Percentiles rank a stretch among this genome's conserved stretches.
Conservation (phyloP, 164 flowering plant species). For the Chloranthus sessilifolius region DNA sequence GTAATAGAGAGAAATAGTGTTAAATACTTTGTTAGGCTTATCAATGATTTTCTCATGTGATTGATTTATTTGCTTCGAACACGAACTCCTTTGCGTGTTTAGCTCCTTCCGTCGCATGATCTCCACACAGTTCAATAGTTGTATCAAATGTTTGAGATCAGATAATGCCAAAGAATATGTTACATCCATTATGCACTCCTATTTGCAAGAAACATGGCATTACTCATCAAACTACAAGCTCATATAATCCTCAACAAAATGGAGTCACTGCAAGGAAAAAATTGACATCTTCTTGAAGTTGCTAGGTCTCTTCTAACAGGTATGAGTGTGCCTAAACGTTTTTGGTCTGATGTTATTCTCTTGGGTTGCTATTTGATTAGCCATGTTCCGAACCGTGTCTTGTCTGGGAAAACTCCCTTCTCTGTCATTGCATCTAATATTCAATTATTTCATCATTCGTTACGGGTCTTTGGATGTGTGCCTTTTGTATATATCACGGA, state of each 20-base stretch:
- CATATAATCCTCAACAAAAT: slow-evolving; percentile 1
- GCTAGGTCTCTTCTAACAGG: neutral
- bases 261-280: neutral
- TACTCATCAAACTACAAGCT: neutral
- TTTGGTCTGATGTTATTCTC: slow-evolving; percentile 2
- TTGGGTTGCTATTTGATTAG: no score
- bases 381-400: no score
- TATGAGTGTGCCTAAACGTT: neutral
- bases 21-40: neutral
- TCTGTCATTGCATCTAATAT: no score
- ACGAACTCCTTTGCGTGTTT: neutral
- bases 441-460: no score
- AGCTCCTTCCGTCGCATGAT: neutral
- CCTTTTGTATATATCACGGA: no score
- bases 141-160: neutral
- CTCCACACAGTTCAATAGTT: neutral
- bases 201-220: neutral
- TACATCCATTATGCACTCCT: neutral
- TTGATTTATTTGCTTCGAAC: neutral
- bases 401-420: no score
- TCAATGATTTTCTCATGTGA: neutral
- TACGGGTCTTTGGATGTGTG: no score
- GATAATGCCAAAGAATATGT: neutral
- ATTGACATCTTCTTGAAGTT: slow-evolving; percentile 1
- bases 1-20: neutral